Conservation (phyloP, 805 yeast genomes). For the Ogataea populi-albae region DNA sequence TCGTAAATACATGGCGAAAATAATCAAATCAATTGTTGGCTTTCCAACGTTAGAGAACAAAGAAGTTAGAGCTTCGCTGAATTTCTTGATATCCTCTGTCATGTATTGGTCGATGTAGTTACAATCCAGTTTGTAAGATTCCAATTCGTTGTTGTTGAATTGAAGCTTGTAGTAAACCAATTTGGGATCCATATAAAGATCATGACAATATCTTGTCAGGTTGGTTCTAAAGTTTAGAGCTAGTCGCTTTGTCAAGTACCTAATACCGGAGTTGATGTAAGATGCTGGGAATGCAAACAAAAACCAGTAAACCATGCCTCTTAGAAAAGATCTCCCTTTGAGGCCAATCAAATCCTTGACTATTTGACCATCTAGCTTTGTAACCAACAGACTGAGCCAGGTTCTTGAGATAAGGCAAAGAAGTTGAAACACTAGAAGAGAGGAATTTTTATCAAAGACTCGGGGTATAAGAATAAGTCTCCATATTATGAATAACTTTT, state of each 20-base stretch:
- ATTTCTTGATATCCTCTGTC: constrained; percentile 78
- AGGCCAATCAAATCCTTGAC: constrained; percentile 86
- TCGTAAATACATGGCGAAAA: constrained; percentile 79
- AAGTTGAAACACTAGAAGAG: constrained; percentile 66
- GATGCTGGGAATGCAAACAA: constrained; percentile 90
- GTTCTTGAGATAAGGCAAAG: constrained; percentile 76
- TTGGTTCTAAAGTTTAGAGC: constrained; percentile 83
- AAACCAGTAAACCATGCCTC: constrained; percentile 84
- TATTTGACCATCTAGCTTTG: constrained; percentile 88
- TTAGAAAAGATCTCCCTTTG: constrained; percentile 65
- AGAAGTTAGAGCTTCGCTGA: constrained; percentile 77
- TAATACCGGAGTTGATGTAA: constrained; percentile 87
- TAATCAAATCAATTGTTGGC: constrained; percentile 81
- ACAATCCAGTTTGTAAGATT: constrained; percentile 34
- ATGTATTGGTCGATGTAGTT: constrained; percentile 84
- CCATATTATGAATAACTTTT: constrained; percentile 75
- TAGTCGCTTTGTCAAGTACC: constrained; percentile 69
- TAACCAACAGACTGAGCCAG: constrained; percentile 80
- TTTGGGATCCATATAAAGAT: constrained; percentile 75
- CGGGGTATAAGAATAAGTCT: constrained; percentile 72
- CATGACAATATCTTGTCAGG: constrained; percentile 83
- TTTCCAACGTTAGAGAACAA: constrained; percentile 87
- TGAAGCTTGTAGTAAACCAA: constrained; percentile 81
- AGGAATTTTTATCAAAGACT: constrained; percentile 62
- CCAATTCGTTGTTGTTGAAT: constrained; percentile 45